Percentiles rank a stretch among this genome's conserved stretches.
phyloP scores from a whole-genome alignment of 2,329 filamentous ascomycete genomes.

The Alternaria tenuissima region DNA sequence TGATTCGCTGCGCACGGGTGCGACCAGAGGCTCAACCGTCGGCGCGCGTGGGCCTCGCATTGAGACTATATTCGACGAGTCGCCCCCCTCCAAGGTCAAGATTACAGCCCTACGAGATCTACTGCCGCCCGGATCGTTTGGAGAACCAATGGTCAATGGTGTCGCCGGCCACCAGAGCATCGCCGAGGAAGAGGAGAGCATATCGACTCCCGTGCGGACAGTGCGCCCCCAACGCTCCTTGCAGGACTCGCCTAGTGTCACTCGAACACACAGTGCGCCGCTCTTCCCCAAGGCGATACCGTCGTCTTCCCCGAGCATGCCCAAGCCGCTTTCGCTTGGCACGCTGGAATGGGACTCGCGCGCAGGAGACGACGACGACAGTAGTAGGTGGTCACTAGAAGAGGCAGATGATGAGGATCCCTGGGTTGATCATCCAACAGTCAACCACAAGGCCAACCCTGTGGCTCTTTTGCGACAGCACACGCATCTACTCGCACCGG shows the following conservation, averaged over 20 bases:
- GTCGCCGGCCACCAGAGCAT: constrained; percentile 54
- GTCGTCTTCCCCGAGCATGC: constrained; percentile 57
- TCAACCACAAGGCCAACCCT: constrained; percentile 42
- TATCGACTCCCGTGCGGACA: constrained; percentile 58
- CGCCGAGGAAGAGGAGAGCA: constrained; percentile 60
- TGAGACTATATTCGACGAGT: constrained; percentile 84
- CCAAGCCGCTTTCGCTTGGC: constrained; percentile 52
- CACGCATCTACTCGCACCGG: constrained; percentile 39
- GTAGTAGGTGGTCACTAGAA: constrained; percentile 54
- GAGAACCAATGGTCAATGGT: constrained; percentile 45
- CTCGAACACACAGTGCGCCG: constrained; percentile 41
- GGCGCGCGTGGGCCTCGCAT: constrained; percentile 74
- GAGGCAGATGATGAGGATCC: constrained; percentile 49
- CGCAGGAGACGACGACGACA: constrained; percentile 50
- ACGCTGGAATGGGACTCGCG: constrained; percentile 52
- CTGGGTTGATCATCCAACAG: constrained; percentile 51
- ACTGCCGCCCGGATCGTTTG: constrained; percentile 57
- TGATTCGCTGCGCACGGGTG: constrained; percentile 77
- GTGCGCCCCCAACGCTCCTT: constrained; percentile 49
- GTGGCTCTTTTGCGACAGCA: constrained; percentile 45
- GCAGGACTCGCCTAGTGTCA: constrained; percentile 47
- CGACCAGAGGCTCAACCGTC: constrained; percentile 68
- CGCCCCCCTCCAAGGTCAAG: constrained; percentile 61
- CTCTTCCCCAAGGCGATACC: constrained; percentile 52
- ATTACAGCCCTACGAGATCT: constrained; percentile 58